Conservation (phyloP, 139 green algal species). For the Nannochloris sp. region DNA sequence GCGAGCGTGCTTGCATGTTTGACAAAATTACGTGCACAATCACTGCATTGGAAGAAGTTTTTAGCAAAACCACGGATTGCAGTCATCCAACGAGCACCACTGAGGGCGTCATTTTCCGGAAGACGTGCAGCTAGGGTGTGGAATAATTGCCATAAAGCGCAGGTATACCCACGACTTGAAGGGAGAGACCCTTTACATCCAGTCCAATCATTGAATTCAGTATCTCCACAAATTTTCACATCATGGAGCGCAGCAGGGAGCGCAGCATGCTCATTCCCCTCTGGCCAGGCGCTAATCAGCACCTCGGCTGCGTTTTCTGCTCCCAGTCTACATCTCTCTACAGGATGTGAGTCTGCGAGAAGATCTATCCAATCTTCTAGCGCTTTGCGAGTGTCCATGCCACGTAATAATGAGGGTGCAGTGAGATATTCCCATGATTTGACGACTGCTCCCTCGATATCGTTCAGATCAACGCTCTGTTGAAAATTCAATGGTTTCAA, state of each 20-base stretch:
- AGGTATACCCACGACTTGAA: conserved; percentile 59
- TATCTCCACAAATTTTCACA: conserved; percentile 28
- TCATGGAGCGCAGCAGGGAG: background rate
- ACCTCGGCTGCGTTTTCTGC: background rate
- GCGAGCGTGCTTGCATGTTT: conserved; percentile 21
- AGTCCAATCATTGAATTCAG: conserved; percentile 29
- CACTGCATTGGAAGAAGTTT: conserved; percentile 48
- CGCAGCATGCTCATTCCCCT: conserved; percentile 2
- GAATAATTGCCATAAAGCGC: conserved; percentile 66
- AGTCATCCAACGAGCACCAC: conserved; percentile 30
- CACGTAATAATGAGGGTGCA: conserved; percentile 26
- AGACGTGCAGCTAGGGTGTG: conserved; percentile 45
- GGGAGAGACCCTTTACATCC: conserved; percentile 40
- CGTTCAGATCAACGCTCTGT: conserved; percentile 15
- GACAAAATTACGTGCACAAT: conserved; percentile 50
- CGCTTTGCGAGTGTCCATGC: conserved; percentile 23
- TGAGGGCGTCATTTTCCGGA: conserved; percentile 6
- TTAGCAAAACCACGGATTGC: conserved; percentile 39
- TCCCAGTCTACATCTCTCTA: conserved; percentile 21
- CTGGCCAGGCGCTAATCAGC: conserved; percentile 20
- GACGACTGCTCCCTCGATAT: conserved; percentile 45
- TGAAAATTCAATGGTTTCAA: background rate
- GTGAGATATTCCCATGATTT: conserved; percentile 38
- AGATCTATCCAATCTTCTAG: conserved; percentile 42
- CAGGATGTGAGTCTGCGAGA: conserved; percentile 29